Evolutionary conservation across 2,329 filamentous ascomycete species (phyloP), one percentile per base, ranked within the genome.

Genomic region (Trichoderma lentiforme): DNA sequence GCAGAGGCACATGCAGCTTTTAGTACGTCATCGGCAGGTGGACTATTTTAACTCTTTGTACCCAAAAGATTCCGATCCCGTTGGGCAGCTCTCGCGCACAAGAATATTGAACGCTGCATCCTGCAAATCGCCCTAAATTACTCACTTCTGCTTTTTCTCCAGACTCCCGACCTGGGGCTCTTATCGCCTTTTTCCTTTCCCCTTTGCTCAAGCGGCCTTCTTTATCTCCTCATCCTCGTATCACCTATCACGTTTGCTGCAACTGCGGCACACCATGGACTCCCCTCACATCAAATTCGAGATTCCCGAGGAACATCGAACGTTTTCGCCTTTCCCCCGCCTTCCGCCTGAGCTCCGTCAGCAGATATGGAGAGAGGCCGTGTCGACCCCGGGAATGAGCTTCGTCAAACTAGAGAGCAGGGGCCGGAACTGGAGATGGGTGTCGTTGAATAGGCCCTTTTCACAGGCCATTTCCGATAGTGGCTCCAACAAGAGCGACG

Each of bases 301-400:
- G 6, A 74, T 82, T 34, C 81, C 80, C 6, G 67, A 76, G 24
- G 71, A 76, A 32, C 82, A 74, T 28, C 79, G 79, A 43, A 75
- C 66, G 30, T 82, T 82, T 70, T 62, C 74, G 3, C 76, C 75
- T 4, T 82, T 82, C 69, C 36, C 74, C 15, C 76, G 73, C n/a
- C 73, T 82, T n/a, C 81, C 81, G 1, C 71, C 77, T 3, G 81
- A 82, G 69, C 76, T 82, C 9, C 81, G 81, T 34, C 75, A 78
- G 32, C 76, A 79, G 47, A 80, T 82, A 68, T 82, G 81, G 81
- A 77, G 77, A 51, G 60, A 66, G 24, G 77, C 78, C 26, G 71
- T 82, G 11, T 73, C 76, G 2, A 75, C 78, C 11, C 80, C 80
- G 0, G 81, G 81, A 30, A 78, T 82, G 75, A 78, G 81, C 53